phyloP scores from a whole-genome alignment of 1,284 basidiomycete genomes.

The Schizophyllum amplum region DNA sequence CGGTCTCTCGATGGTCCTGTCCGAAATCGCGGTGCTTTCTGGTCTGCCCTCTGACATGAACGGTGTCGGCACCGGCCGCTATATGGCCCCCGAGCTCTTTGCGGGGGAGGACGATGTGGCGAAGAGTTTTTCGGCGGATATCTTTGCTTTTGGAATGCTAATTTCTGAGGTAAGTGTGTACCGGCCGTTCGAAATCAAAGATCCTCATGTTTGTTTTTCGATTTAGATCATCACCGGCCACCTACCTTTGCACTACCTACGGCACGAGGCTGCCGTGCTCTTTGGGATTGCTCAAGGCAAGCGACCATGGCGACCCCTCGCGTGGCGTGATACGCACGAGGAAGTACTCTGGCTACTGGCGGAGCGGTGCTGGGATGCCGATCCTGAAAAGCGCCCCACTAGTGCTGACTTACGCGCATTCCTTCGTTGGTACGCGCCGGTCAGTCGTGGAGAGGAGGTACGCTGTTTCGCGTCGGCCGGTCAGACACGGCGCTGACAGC shows the following conservation, averaged over 20 bases:
- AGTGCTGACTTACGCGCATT: slow-evolving; percentile 1
- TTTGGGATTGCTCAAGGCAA: neutral
- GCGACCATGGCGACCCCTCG: slow-evolving; percentile 4
- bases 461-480: too few relatives aligned
- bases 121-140: neutral
- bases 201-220: too few relatives aligned
- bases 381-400: slow-evolving; percentile 1
- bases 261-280: slow-evolving; percentile 1
- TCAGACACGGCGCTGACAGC: too few relatives aligned
- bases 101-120: neutral
- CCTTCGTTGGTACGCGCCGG: neutral
- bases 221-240: slow-evolving; percentile 3
- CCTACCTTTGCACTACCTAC: neutral
- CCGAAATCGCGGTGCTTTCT: slow-evolving; percentile 2
- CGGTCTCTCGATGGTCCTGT: slow-evolving; percentile 3
- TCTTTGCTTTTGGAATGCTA: slow-evolving; percentile 7
- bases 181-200: too few relatives aligned
- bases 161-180: slow-evolving; percentile 4
- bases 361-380: slow-evolving; percentile 8
- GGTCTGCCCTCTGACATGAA: neutral
- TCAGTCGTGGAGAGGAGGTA: too few relatives aligned
- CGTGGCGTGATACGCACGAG: neutral
- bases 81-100: slow-evolving; percentile 6
- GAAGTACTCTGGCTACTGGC: slow-evolving; percentile 8
- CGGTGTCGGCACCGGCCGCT: slow-evolving; percentile 3